Base-by-base conservation (phyloP, 345 rosid species). In the Brassica juncea region DNA sequence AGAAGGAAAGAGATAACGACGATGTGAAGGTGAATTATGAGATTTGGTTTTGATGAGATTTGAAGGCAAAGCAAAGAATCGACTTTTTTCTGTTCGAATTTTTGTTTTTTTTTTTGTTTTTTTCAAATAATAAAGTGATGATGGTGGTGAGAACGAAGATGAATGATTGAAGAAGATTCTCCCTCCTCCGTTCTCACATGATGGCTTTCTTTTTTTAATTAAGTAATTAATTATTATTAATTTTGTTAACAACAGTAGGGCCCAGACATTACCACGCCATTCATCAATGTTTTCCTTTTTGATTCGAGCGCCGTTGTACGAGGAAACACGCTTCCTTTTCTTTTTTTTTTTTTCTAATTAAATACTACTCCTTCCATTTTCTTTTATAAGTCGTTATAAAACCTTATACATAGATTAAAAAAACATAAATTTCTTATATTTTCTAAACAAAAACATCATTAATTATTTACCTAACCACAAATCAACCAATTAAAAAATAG, bases 61-160 rank as follows among this genome's bases (percentile, higher is more conserved):
- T 79, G 2, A 79, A 80, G 75, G 67, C 79, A 70, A 74, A 80
- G 83, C 79, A 66, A 80, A 69, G 75, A 74, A 69, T 80, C 71
- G 39, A 52, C 71, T 7, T 28, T 80, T 68, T 58, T 70, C 23
- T 39, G 21, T 52, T 12, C 10, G 44, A 37, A 37, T 7, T 1
- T 23, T 2, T 68, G 19, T 27, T 75, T 10, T 39, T 21, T 8
- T 14, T 49, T 5, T 31, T 44, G 19, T 55, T 30, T 65, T 66
- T 52, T 16, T 7, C 8, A 25, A 16, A 30, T 57, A 54, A 66
- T 66, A 54, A 55, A 39, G 16, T 11, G 54, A 32, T 4, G 16
- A 59, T 42, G 47, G 49, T 61, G 30, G 34, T 35, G 65, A 35
- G 39, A 37, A 55, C 30, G 58, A 37, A 49, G 19, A 52, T 23